Conservation (phyloP, 2,329 filamentous ascomycete species). For the Fusarium sp. region DNA sequence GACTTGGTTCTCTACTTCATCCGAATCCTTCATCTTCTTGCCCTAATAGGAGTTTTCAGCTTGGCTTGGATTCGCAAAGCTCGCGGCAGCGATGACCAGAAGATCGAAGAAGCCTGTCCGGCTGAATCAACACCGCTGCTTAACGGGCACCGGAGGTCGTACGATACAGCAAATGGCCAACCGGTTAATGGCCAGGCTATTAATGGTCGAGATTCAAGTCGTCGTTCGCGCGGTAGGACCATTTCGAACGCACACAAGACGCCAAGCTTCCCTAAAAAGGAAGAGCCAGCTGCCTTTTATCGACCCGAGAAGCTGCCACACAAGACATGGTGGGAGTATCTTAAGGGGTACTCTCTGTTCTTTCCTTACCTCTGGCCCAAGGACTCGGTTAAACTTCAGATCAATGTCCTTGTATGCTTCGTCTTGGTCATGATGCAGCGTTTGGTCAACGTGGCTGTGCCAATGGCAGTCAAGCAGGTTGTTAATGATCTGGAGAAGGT, state of each 20-base stretch:
- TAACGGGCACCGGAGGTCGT: conserved; percentile 52
- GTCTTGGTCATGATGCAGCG: conserved; percentile 82
- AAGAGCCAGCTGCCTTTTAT: conserved; percentile 83
- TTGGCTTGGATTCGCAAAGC: conserved; percentile 56
- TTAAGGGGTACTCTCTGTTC: conserved; percentile 91
- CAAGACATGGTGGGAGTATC: conserved; percentile 95
- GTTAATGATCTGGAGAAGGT: conserved; percentile 74
- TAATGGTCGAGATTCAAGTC: conserved; percentile 36
- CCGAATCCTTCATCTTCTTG: conserved; percentile 74
- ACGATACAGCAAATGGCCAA: conserved; percentile 50
- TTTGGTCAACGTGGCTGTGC: conserved; percentile 86
- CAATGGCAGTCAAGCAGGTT: conserved; percentile 81
- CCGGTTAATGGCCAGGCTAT: conserved; percentile 38
- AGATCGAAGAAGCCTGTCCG: conserved; percentile 54
- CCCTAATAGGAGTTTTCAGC: conserved; percentile 63
- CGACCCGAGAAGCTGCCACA: conserved; percentile 86
- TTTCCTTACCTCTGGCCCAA: conserved; percentile 97
- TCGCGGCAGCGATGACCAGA: conserved; percentile 52
- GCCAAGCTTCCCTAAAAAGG: conserved; percentile 53
- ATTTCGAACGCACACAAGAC: conserved; percentile 54
- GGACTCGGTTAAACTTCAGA: conserved; percentile 77
- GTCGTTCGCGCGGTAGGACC: conserved; percentile 51
- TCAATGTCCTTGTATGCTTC: conserved; percentile 86
- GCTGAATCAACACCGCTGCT: conserved; percentile 75
- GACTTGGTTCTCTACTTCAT: conserved; percentile 74